These are phyloP conservation scores for Tinospora cordifolia DNA, from an alignment of 164 flowering plant genomes.

Conservation along the genomic window DNA sequence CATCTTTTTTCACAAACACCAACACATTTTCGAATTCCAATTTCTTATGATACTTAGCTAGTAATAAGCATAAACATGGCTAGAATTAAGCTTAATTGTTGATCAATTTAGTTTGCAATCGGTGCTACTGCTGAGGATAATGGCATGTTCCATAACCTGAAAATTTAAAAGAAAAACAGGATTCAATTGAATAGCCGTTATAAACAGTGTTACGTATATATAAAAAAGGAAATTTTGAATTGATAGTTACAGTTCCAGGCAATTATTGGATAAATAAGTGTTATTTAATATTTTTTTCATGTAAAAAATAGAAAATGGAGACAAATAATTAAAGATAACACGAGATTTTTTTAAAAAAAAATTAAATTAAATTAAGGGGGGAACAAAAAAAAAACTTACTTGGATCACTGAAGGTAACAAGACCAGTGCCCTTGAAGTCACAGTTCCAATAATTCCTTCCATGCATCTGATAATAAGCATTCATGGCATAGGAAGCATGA, in stretches of 20 bases:
- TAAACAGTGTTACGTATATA: too few species aligned
- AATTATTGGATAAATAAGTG: too few species aligned
- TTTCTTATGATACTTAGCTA: not conserved
- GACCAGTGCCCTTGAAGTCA: constrained; percentile 59
- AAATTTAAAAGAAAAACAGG: not conserved
- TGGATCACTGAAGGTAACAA: constrained; percentile 62
- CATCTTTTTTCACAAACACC: constrained; percentile 11
- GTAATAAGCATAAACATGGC: not conserved
- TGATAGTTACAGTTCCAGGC: too few species aligned
- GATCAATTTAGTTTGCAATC: too few species aligned
- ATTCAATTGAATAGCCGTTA: too few species aligned
- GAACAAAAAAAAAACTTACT: constrained; percentile 30
- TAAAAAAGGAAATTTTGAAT: too few species aligned
- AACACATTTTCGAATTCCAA: not conserved
- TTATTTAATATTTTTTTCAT: too few species aligned
- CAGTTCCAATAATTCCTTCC: constrained; percentile 72
- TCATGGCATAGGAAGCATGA: constrained; percentile 69
- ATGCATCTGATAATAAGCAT: constrained; percentile 64
- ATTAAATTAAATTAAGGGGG: too few species aligned
- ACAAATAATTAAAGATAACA: not conserved
- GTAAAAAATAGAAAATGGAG: not conserved
- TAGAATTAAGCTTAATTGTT: not conserved
- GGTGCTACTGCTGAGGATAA: constrained; percentile 44
- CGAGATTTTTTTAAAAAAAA: too few species aligned
- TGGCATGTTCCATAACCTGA: constrained; percentile 57